Percentiles rank a stretch among this genome's conserved stretches.
Evolutionary conservation across 441 rosid species (phyloP).

Genomic region (Eruca vesicaria): DNA sequence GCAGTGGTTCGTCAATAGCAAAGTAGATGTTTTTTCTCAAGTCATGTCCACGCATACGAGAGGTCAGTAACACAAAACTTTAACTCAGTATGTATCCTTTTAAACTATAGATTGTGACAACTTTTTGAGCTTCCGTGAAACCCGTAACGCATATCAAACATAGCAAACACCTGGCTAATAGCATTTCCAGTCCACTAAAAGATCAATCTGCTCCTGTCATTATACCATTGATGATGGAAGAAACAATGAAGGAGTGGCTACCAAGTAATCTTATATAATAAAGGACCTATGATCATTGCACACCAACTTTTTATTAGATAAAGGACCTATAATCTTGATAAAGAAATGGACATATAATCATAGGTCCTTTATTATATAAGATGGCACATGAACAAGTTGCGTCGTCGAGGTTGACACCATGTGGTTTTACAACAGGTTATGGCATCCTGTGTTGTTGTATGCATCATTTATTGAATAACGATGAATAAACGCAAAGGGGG

Average conservation of each 20-base stretch:
- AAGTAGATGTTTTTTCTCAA: too few relatives aligned
- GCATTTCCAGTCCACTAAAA: slow-evolving; percentile 49
- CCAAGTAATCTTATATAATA: slow-evolving; percentile 42
- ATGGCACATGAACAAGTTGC: slow-evolving; percentile 83
- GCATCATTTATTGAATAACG: not conserved
- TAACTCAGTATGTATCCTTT: too few relatives aligned
- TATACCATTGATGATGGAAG: slow-evolving; percentile 14
- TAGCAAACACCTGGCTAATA: slow-evolving; percentile 62
- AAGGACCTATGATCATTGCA: not conserved
- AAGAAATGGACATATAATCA: too few relatives aligned
- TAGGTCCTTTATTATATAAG: too few relatives aligned
- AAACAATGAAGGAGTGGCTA: slow-evolving; percentile 29
- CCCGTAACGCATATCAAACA: slow-evolving; percentile 79
- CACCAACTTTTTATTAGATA: not conserved
- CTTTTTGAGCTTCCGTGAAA: not conserved
- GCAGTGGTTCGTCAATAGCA: too few relatives aligned
- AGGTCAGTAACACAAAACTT: too few relatives aligned
- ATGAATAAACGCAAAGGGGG: not conserved
- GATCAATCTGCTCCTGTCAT: slow-evolving; percentile 77
- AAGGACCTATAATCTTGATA: slow-evolving; percentile 70
- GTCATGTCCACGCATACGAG: too few relatives aligned
- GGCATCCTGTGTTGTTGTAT: slow-evolving; percentile 41
- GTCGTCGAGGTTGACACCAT: slow-evolving; percentile 68
- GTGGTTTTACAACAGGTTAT: slow-evolving; percentile 79
- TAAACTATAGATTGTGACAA: not conserved